A percentile compares a stretch with the other conserved stretches of the same genome.
Conservation (phyloP, 208 protist species). For the Leishmania guyanensis region DNA sequence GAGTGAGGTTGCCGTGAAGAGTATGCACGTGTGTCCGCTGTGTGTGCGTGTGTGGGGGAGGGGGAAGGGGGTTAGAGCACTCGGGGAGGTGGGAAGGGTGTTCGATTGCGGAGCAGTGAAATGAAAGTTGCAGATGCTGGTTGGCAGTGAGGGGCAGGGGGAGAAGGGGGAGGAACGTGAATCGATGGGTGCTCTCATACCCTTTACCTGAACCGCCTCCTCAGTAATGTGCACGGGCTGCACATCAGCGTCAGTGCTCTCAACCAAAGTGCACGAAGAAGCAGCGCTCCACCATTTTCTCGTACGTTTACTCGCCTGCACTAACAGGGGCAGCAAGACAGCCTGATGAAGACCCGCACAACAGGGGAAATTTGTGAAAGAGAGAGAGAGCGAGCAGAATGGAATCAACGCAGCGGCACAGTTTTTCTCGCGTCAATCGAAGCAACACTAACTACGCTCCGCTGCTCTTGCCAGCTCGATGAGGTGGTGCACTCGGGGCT, state of each 20-base stretch:
- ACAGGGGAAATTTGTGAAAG: background rate
- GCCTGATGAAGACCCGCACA: background rate
- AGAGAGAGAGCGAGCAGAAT: background rate
- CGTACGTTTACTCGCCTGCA: background rate
- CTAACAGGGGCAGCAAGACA: background rate
- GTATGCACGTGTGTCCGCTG: background rate
- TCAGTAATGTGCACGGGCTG: background rate
- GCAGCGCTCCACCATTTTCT: background rate
- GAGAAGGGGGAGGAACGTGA: background rate
- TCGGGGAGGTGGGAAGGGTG: background rate
- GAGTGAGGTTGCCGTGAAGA: no score
- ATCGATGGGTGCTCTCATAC: background rate
- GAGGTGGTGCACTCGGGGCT: slow-evolving; percentile 33
- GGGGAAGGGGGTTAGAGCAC: background rate
- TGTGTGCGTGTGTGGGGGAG: background rate
- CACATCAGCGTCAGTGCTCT: background rate
- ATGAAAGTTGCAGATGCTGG: background rate
- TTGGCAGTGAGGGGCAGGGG: background rate
- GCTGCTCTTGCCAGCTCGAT: background rate
- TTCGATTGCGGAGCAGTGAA: background rate
- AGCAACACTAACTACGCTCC: background rate
- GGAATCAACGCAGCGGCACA: background rate
- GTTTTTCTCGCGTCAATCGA: background rate
- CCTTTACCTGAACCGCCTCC: background rate
- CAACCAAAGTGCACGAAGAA: no score